phyloP scores from a whole-genome alignment of 2,329 filamentous ascomycete species.

The Fusarium humuli region DNA sequence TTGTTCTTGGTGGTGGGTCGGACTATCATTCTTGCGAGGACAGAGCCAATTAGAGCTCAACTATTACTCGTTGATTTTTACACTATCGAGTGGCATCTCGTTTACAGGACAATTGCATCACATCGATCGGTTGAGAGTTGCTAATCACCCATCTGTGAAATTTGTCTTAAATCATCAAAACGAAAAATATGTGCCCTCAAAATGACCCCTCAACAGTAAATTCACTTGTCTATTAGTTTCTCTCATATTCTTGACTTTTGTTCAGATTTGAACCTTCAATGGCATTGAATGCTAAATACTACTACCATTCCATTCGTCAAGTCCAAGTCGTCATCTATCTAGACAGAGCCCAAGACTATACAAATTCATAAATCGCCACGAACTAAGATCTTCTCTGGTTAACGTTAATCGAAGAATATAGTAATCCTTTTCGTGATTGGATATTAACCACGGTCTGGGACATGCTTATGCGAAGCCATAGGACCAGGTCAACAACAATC shows the following conservation, averaged over 20 bases:
- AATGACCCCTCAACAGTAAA: not conserved
- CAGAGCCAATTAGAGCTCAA: conserved; percentile 46
- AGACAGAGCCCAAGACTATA: not conserved
- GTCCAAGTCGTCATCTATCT: conserved; percentile 30
- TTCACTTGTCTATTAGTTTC: not conserved
- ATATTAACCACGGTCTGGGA: not conserved
- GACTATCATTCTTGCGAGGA: conserved; percentile 50
- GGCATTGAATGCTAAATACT: not conserved
- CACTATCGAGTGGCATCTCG: conserved; percentile 20
- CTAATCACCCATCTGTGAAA: not conserved
- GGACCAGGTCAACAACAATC: not conserved
- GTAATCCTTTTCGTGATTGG: not conserved
- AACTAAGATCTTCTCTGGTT: not conserved
- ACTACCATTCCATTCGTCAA: not conserved
- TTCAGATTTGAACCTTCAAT: not conserved
- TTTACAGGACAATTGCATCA: conserved; percentile 15
- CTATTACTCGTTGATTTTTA: conserved; percentile 48
- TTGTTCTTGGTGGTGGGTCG: conserved; percentile 47
- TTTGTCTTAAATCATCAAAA: not conserved
- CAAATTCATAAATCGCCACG: not conserved
- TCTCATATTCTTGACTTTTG: not conserved
- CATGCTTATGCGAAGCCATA: not conserved
- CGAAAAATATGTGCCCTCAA: not conserved
- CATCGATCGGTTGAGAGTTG: conserved; percentile 15
- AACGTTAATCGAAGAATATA: not conserved